Conservation (phyloP, 2,329 filamentous ascomycete species). For the Stemphylium beticola region DNA sequence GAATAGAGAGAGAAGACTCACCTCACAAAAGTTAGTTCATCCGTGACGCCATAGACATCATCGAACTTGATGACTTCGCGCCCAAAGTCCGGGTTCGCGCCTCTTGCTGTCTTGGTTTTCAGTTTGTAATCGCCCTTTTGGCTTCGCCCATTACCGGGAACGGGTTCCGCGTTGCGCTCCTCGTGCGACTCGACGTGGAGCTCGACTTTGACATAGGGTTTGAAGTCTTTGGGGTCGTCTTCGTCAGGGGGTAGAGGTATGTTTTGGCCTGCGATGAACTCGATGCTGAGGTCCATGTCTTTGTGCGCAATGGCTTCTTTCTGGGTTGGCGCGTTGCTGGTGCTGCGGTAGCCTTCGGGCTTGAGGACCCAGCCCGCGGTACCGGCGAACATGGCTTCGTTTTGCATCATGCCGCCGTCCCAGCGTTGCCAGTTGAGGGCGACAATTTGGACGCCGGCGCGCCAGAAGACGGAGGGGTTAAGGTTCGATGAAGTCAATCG, state of each 20-base stretch:
- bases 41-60: constrained; percentile 51
- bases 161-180: constrained; percentile 51
- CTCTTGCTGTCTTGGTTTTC: constrained; percentile 53
- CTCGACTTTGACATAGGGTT: constrained; percentile 78
- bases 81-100: constrained; percentile 54
- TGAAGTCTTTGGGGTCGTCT: constrained; percentile 64
- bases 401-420: constrained; percentile 95
- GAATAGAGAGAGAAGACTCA: constrained; percentile 37
- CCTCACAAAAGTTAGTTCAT: constrained; percentile 57
- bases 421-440: constrained; percentile 93
- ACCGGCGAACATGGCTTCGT: constrained; percentile 87
- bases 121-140: constrained; percentile 60
- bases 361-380: constrained; percentile 86
- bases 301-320: constrained; percentile 57
- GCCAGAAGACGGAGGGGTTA: constrained; percentile 84
- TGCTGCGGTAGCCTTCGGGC: constrained; percentile 71
- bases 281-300: constrained; percentile 72
- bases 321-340: constrained; percentile 46
- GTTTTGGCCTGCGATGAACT: constrained; percentile 77
- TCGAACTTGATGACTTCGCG: constrained; percentile 54
- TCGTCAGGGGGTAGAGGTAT: constrained; percentile 69
- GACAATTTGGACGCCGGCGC: constrained; percentile 86
- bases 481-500: constrained; percentile 85
- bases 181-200: constrained; percentile 77
- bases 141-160: constrained; percentile 57